Conservation (phyloP, 106 monocot species). For the Dioscorea alata region DNA sequence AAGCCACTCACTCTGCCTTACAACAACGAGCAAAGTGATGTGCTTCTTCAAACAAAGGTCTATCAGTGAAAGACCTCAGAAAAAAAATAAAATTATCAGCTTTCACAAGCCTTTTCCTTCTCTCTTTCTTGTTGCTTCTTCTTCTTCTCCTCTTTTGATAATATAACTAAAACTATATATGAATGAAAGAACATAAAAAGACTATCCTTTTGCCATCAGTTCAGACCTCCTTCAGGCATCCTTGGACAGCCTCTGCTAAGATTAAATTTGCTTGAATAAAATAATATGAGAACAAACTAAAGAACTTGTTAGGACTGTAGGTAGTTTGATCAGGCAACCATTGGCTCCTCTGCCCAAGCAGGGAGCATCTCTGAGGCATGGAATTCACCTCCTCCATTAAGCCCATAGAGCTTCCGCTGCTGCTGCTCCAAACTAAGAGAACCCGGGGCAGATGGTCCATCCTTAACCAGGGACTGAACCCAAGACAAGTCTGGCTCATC, state of each 20-base stretch:
- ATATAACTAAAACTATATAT: slow-evolving; percentile 1
- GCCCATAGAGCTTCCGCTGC: neutral
- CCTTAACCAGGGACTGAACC: slow-evolving; percentile 73
- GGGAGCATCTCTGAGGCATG: slow-evolving; percentile 15
- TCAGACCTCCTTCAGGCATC: slow-evolving; percentile 23
- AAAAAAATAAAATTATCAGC: neutral
- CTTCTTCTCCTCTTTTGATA: neutral
- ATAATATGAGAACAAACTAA: slow-evolving; percentile 11
- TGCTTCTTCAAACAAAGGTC: neutral
- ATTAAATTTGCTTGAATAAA: slow-evolving; percentile 6
- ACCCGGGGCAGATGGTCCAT: slow-evolving; percentile 21
- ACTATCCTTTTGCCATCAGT: neutral
- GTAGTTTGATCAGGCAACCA: slow-evolving; percentile 37
- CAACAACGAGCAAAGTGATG: neutral
- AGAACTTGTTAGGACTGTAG: slow-evolving; percentile 24
- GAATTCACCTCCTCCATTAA: neutral
- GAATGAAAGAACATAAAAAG: slow-evolving; percentile 17
- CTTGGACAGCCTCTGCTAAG: neutral
- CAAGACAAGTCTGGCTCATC: slow-evolving; percentile 67
- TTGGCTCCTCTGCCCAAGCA: slow-evolving; percentile 39
- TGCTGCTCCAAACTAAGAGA: neutral
- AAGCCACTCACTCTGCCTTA: neutral
- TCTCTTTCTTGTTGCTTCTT: neutral
- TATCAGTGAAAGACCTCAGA: neutral
- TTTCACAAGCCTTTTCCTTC: neutral